Evolutionary conservation across 257 asterid species (phyloP).

Genomic region (Solanum raphanifolium): DNA sequence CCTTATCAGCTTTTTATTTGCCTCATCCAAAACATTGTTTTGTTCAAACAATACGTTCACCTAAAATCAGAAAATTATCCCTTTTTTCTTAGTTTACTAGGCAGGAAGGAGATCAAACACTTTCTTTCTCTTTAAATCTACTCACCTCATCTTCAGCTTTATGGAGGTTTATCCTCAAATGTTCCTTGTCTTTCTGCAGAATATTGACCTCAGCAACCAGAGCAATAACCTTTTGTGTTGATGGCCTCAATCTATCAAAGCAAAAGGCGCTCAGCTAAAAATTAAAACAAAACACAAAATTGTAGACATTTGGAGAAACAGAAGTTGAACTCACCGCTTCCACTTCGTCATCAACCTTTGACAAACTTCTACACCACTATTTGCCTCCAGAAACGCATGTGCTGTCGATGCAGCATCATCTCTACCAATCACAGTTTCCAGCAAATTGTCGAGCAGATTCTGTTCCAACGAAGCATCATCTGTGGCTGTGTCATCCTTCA

Average conservation of each 20-base stretch:
- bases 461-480: conserved; percentile 37
- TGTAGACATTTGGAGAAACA: background rate
- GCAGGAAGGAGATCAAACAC: background rate
- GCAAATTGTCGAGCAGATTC: conserved; percentile 40
- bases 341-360: conserved; percentile 41
- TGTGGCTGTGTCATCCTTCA: conserved; percentile 41
- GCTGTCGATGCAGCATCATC: conserved; percentile 44
- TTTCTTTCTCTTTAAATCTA: background rate
- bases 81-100: background rate
- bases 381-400: conserved; percentile 50
- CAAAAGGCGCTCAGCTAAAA: conserved; percentile 10
- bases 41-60: conserved; percentile 3
- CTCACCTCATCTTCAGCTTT: conserved; percentile 91
- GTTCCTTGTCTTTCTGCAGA: conserved; percentile 60
- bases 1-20: conserved; percentile 1
- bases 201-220: conserved; percentile 47
- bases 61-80: background rate
- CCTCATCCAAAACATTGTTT: conserved; percentile 2
- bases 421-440: conserved; percentile 39
- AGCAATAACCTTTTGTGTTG: conserved; percentile 50
- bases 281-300: background rate
- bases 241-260: conserved; percentile 51
- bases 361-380: conserved; percentile 51
- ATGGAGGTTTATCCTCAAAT: conserved; percentile 51
- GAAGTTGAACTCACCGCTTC: conserved; percentile 37